phyloP scores from a whole-genome alignment of 116 monocot species.

The Papilionanthe hybrid region DNA sequence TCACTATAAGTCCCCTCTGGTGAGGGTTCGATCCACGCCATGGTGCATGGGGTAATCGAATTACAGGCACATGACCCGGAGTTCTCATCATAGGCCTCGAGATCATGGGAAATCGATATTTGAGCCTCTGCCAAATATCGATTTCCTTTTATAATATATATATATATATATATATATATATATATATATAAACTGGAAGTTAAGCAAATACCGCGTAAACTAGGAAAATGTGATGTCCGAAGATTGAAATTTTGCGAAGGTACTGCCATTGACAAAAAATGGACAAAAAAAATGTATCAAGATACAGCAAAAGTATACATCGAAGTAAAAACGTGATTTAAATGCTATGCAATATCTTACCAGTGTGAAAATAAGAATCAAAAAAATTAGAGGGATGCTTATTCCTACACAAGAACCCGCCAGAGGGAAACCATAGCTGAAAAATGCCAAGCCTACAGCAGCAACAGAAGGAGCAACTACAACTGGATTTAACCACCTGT shows the following conservation, averaged over 20 bases:
- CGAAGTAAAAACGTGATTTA: not conserved
- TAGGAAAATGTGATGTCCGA: constrained; percentile 82
- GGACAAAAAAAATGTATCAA: not conserved
- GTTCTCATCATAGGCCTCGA: no score
- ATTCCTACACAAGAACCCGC: constrained; percentile 90
- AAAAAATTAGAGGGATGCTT: constrained; percentile 74
- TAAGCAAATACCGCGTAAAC: constrained; percentile 70
- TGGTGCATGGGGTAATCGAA: no score
- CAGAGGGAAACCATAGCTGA: constrained; percentile 98
- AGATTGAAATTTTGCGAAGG: constrained; percentile 66
- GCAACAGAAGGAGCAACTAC: constrained; percentile 96
- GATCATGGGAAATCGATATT: no score
- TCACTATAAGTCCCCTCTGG: no score
- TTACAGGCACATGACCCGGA: no score
- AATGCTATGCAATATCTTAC: constrained; percentile 35
- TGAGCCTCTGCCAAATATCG: no score
- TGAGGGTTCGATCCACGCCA: no score
- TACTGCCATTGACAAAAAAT: constrained; percentile 53
- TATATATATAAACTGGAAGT: not conserved
- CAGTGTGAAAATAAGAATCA: constrained; percentile 89
- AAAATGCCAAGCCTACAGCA: constrained; percentile 86
- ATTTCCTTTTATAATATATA: no score
- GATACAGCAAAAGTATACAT: not conserved
- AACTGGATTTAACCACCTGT: constrained; percentile 95
- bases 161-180: no score